Percentiles rank a stretch among this genome's conserved stretches.
phyloP scores from a whole-genome alignment of 495 filamentous ascomycete genomes.

The Penicillium mononematosum region DNA sequence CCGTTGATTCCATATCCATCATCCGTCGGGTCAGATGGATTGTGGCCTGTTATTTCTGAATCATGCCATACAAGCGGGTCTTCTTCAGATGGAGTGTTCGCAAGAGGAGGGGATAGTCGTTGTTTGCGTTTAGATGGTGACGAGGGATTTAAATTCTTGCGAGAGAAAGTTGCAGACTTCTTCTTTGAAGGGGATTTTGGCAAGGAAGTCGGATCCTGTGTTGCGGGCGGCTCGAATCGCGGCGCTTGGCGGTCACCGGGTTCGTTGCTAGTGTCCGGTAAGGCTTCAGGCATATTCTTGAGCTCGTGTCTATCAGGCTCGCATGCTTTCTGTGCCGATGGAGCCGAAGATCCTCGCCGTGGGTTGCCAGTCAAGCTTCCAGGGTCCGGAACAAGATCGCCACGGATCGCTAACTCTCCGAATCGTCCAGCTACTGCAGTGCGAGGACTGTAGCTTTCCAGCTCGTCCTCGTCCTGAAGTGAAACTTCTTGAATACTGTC shows the following conservation, averaged over 20 bases:
- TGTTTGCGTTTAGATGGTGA: slow-evolving; percentile 34
- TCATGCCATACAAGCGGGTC: slow-evolving; percentile 75
- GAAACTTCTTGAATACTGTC: slow-evolving; percentile 37
- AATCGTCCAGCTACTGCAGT: slow-evolving; percentile 64
- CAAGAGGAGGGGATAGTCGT: slow-evolving; percentile 49
- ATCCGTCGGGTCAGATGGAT: slow-evolving; percentile 68
- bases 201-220: slow-evolving; percentile 5
- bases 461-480: slow-evolving; percentile 37
- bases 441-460: slow-evolving; percentile 55
- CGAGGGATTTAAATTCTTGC: slow-evolving; percentile 26
- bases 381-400: slow-evolving; percentile 35
- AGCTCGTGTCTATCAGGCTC: slow-evolving; percentile 6
- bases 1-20: slow-evolving; percentile 84
- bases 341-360: slow-evolving; percentile 13
- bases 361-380: slow-evolving; percentile 22
- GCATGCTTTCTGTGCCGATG: slow-evolving; percentile 17
- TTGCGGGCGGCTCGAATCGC: slow-evolving; percentile 9
- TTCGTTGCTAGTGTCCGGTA: slow-evolving; percentile 12
- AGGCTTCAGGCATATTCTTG: slow-evolving; percentile 24
- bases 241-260: slow-evolving; percentile 8
- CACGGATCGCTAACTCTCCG: slow-evolving; percentile 58
- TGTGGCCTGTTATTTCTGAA: slow-evolving; percentile 79
- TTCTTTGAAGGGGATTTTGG: slow-evolving; percentile 23
- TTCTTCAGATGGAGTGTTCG: slow-evolving; percentile 34
- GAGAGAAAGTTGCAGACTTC: slow-evolving; percentile 20